Percentiles rank a stretch among this genome's conserved stretches.
Evolutionary conservation across 1,139 yeast genomes (phyloP).

Genomic region (Meyerozyma athensensis): DNA sequence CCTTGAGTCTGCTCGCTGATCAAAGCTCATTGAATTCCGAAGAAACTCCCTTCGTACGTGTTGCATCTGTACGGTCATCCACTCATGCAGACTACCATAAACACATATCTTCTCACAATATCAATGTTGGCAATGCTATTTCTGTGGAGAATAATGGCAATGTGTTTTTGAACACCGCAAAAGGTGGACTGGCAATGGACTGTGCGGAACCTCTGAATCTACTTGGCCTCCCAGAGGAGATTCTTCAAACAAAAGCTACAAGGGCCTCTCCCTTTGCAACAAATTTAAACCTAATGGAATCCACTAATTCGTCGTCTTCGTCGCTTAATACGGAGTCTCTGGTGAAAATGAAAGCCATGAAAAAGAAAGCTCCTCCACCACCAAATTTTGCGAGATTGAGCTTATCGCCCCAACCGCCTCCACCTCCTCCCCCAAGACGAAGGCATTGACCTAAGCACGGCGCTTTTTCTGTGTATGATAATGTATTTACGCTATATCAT

Average conservation of each 20-base stretch:
- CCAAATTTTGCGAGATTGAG: conserved; percentile 15
- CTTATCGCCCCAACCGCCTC: conserved; percentile 12
- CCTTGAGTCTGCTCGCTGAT: conserved; percentile 4
- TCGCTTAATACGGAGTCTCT: conserved; percentile 19
- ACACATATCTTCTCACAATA: conserved; percentile 31
- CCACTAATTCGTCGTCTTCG: conserved; percentile 12
- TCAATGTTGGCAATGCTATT: conserved; percentile 8
- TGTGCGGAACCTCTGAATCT: conserved; percentile 9
- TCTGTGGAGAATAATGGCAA: conserved; percentile 16
- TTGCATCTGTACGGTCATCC: conserved; percentile 36
- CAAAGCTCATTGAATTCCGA: conserved; percentile 2
- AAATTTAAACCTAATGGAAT: conserved; percentile 7
- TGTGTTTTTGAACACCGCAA: conserved; percentile 11
- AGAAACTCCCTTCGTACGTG: conserved; percentile 8
- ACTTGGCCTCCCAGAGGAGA: conserved; percentile 34
- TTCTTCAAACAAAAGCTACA: conserved; percentile 15
- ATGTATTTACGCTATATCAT: conserved; percentile 43
- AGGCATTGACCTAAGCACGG: conserved; percentile 7
- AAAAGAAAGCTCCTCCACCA: conserved; percentile 40
- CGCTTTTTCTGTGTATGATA: neutral
- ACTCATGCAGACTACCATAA: conserved; percentile 34
- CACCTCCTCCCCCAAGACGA: conserved; percentile 16
- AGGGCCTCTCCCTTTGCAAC: conserved; percentile 7
- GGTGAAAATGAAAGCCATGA: conserved; percentile 26
- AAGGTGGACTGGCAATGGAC: too few species aligned